phyloP scores from a whole-genome alignment of 2,329 filamentous ascomycete genomes.

The Xylaria sp. region DNA sequence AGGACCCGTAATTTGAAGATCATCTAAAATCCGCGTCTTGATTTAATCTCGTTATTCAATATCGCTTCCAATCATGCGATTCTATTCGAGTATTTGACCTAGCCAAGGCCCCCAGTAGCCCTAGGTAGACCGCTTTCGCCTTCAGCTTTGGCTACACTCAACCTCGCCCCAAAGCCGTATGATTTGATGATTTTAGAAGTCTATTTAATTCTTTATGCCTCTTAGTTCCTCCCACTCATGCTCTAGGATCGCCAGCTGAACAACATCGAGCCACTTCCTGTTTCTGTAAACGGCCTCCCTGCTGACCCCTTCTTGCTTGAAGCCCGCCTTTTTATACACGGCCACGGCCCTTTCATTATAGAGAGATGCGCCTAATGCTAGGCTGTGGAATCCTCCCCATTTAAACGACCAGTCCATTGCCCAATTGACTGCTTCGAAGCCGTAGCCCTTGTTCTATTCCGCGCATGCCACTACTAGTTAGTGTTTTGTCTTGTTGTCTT shows the following conservation, averaged over 20 bases:
- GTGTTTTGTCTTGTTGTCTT: conserved; percentile 49
- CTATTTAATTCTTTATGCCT: not conserved
- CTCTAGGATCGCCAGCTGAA: conserved; percentile 53
- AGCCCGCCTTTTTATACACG: conserved; percentile 58
- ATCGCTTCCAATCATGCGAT: too few species aligned
- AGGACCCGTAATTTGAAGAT: too few species aligned
- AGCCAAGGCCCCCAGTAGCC: too few species aligned
- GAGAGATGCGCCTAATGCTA: conserved; percentile 53
- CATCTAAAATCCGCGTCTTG: too few species aligned
- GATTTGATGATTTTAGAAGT: too few species aligned
- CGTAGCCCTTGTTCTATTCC: conserved; percentile 57
- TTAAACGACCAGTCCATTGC: conserved; percentile 58
- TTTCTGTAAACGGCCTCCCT: conserved; percentile 57
- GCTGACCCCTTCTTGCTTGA: conserved; percentile 55
- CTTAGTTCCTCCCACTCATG: conserved; percentile 42
- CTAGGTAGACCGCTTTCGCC: too few species aligned
- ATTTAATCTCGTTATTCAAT: too few species aligned
- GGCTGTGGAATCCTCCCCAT: conserved; percentile 56
- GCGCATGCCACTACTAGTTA: not conserved
- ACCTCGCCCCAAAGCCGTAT: too few species aligned
- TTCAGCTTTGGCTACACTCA: too few species aligned
- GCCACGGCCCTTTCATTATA: conserved; percentile 56
- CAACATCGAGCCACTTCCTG: conserved; percentile 52
- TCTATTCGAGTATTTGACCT: too few species aligned
- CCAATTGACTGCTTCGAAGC: conserved; percentile 59